Percentiles rank a stretch among this genome's conserved stretches.
Evolutionary conservation across 768 basidiomycete species (phyloP).

Genomic region (Agrocybe pediades): DNA sequence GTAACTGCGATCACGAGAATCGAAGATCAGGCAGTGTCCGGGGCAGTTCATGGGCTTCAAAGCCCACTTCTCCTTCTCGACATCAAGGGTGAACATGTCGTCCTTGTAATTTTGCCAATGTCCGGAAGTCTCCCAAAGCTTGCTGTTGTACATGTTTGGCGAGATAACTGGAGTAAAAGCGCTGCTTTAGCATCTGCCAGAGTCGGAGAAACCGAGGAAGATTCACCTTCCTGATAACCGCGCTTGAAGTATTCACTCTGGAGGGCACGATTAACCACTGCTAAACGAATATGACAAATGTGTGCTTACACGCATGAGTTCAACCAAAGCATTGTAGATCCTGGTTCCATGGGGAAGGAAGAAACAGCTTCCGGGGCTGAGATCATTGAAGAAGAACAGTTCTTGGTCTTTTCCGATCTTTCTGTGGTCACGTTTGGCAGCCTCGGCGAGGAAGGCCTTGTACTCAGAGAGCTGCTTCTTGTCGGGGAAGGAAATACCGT

Average conservation of each 20-base stretch:
- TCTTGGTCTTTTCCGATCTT: conserved; percentile 99
- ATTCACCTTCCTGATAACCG: conserved; percentile 88
- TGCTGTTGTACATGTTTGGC: conserved; percentile 95
- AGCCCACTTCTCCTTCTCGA: conserved; percentile 96
- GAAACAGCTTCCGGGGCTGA: conserved; percentile 94
- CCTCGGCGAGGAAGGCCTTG: conserved; percentile 94
- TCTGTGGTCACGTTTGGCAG: conserved; percentile 96
- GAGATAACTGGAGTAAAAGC: conserved; percentile 89
- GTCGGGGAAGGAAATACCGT: conserved; percentile 99
- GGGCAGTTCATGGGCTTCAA: conserved; percentile 99
- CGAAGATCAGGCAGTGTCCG: conserved; percentile 95
- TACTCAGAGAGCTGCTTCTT: conserved; percentile 93
- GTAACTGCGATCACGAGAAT: conserved; percentile 90
- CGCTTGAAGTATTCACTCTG: conserved; percentile 93
- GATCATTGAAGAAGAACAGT: conserved; percentile 97
- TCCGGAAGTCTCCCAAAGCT: conserved; percentile 97
- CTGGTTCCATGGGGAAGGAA: conserved; percentile 97
- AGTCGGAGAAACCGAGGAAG: background rate
- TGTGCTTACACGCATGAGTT: conserved; percentile 80
- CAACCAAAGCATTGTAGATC: conserved; percentile 92
- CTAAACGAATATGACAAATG: background rate
- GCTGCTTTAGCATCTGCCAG: background rate
- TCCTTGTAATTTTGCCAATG: conserved; percentile 99
- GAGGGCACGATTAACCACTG: background rate
- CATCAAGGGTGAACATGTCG: conserved; percentile 93